Percentiles rank a stretch among this genome's conserved stretches.
Evolutionary conservation across 441 rosid species (phyloP).

Genomic region (Flueggea neowawraea): DNA sequence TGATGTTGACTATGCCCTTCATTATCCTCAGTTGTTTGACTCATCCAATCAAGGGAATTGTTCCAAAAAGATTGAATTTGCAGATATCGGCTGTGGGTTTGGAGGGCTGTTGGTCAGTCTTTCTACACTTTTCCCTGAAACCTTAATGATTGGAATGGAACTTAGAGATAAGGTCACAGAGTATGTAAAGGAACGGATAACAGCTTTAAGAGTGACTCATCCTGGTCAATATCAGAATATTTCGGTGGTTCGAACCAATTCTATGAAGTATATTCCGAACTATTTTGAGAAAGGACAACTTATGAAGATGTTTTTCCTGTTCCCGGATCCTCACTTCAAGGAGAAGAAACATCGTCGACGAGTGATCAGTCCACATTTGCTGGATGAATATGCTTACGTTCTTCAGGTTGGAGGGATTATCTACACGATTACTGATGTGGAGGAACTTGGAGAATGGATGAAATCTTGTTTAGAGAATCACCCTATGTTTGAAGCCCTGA

Average conservation of each 20-base stretch:
- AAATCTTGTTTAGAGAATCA: conserved; percentile 67
- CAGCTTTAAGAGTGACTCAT: conserved; percentile 54
- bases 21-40: conserved; percentile 55
- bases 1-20: conserved; percentile 63
- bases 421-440: conserved; percentile 91
- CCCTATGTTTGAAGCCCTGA: conserved; percentile 71
- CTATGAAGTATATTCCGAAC: conserved; percentile 93
- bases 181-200: conserved; percentile 82
- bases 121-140: conserved; percentile 78
- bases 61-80: conserved; percentile 66
- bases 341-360: conserved; percentile 95
- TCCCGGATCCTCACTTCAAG: conserved; percentile 95
- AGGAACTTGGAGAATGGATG: conserved; percentile 99
- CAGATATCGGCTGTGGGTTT: conserved; percentile 90
- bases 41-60: conserved; percentile 17
- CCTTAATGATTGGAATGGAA: conserved; percentile 95
- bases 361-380: conserved; percentile 78
- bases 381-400: conserved; percentile 89
- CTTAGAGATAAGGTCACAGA: conserved; percentile 88
- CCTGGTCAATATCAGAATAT: conserved; percentile 70
- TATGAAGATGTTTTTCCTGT: conserved; percentile 86
- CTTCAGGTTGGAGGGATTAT: conserved; percentile 76
- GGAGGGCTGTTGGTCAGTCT: conserved; percentile 87
- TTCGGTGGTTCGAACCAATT: conserved; percentile 87
- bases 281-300: conserved; percentile 89